A percentile compares a stretch with the other conserved stretches of the same genome.
phyloP scores from a whole-genome alignment of 2,329 filamentous ascomycete species.

The Phialocephala subalpina region DNA sequence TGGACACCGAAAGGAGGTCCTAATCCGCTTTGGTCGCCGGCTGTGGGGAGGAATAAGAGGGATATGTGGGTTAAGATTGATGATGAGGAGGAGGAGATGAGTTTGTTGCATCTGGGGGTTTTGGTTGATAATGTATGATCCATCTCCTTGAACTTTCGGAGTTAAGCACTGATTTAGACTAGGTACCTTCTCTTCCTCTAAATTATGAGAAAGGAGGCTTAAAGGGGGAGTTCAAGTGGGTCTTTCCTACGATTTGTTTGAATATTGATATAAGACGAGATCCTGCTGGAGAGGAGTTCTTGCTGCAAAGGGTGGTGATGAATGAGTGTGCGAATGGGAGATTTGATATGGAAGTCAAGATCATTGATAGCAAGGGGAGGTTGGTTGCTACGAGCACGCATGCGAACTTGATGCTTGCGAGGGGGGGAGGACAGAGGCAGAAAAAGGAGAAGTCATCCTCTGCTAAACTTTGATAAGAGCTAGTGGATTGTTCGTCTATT shows the following conservation, averaged over 20 bases:
- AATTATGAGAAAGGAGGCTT: background rate
- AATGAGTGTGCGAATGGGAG: background rate
- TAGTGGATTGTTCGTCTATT: no score
- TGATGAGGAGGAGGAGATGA: background rate
- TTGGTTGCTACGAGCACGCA: background rate
- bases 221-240: background rate
- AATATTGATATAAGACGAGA: background rate
- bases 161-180: background rate
- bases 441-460: background rate
- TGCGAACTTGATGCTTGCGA: background rate
- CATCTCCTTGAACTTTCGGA: background rate
- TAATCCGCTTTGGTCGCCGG: background rate
- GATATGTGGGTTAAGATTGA: background rate
- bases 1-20: background rate
- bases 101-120: background rate
- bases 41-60: background rate
- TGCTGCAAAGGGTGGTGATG: background rate
- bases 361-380: background rate
- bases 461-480: background rate
- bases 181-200: background rate
- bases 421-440: background rate
- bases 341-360: background rate
- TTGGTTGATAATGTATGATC: background rate
- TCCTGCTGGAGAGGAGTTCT: background rate
- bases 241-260: background rate